Evolutionary conservation across 1,284 basidiomycete species (phyloP).

Genomic region (Kwoniella shivajii): DNA sequence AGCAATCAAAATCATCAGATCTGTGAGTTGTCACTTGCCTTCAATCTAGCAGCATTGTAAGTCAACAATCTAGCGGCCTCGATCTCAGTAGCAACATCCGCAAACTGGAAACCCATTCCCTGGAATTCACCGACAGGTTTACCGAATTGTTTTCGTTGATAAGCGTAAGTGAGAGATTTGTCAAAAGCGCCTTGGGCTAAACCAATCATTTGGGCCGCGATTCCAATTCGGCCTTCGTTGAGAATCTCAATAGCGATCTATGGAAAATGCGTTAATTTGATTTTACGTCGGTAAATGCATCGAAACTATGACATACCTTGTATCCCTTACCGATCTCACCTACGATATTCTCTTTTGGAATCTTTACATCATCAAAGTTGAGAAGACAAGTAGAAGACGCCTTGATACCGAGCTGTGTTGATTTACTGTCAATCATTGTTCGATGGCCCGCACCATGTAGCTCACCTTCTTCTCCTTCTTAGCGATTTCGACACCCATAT

Average conservation of each 20-base stretch:
- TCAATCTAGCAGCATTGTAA: conserved; percentile 90
- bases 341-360: conserved; percentile 91
- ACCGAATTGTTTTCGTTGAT: conserved; percentile 91
- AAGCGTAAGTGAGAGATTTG: conserved; percentile 89
- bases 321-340: conserved; percentile 86
- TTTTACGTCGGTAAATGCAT: background rate
- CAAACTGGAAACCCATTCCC: conserved; percentile 94
- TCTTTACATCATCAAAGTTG: conserved; percentile 91
- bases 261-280: background rate
- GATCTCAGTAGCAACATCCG: conserved; percentile 82
- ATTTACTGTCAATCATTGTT: background rate
- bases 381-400: conserved; percentile 97
- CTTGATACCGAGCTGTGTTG: conserved; percentile 77
- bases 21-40: conserved; percentile 47
- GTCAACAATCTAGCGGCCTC: conserved; percentile 90
- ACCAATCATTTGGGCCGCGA: conserved; percentile 95
- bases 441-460: conserved; percentile 17
- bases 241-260: conserved; percentile 94
- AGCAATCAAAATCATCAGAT: background rate
- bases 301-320: conserved; percentile 62
- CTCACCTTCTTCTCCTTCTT: conserved; percentile 94
- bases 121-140: conserved; percentile 80
- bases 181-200: conserved; percentile 96
- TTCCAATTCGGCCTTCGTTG: conserved; percentile 97
- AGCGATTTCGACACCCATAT: conserved; percentile 95